phyloP scores from a whole-genome alignment of 345 rosid species.

The Lepidium africanum region DNA sequence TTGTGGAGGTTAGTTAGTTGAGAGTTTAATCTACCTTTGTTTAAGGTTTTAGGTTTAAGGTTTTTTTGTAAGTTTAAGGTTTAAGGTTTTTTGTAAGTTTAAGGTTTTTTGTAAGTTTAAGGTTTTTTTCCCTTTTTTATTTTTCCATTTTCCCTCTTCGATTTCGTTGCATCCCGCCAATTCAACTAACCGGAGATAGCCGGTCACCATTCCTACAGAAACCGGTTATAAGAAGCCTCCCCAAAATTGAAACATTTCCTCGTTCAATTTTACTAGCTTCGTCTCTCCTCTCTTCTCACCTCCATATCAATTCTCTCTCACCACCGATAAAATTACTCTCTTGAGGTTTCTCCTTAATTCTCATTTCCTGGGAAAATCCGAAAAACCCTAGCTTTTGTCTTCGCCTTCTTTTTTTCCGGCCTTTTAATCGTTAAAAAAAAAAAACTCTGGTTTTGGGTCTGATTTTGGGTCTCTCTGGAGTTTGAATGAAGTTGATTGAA shows the following conservation, averaged over 20 bases:
- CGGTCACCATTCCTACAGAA: neutral
- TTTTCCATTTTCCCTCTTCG: constrained; percentile 3
- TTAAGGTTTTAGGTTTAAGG: too few species aligned
- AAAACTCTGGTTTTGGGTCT: neutral
- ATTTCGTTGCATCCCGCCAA: constrained; percentile 37
- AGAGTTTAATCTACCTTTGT: too few species aligned
- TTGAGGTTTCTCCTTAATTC: neutral
- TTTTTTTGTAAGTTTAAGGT: too few species aligned
- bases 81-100: too few species aligned
- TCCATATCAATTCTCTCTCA: too few species aligned
- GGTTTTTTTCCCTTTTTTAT: too few species aligned
- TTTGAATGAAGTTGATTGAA: constrained; percentile 20
- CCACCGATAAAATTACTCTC: neutral
- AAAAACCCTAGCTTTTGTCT: neutral
- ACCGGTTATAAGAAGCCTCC: constrained; percentile 10
- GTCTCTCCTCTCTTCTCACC: neutral
- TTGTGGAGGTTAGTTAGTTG: too few species aligned
- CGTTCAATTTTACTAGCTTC: neutral
- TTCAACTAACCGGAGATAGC: constrained; percentile 25
- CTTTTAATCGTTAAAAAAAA: neutral
- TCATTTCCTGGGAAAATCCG: neutral
- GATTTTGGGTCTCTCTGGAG: constrained; percentile 1
- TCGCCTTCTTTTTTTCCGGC: neutral
- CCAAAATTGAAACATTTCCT: neutral
- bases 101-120: too few species aligned